phyloP scores from a whole-genome alignment of 306 rosid genomes.

The Vachellia collinsii region DNA sequence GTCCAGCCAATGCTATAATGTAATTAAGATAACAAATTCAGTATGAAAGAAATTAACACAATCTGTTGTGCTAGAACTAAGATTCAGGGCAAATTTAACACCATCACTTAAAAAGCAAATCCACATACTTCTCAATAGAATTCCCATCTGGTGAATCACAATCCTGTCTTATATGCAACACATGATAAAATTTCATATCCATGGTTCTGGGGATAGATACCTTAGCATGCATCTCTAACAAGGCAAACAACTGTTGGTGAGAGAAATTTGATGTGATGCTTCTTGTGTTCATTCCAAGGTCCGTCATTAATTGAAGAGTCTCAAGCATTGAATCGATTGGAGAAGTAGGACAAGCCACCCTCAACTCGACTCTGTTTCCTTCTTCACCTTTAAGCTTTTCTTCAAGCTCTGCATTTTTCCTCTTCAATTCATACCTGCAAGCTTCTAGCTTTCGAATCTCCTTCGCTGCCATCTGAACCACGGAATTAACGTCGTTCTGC shows the following conservation, averaged over 20 bases:
- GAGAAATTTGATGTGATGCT: slow-evolving; percentile 56
- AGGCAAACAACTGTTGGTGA: slow-evolving; percentile 45
- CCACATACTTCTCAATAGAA: background rate
- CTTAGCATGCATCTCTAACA: slow-evolving; percentile 45
- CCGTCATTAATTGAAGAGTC: slow-evolving; percentile 55
- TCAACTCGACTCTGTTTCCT: slow-evolving; percentile 35
- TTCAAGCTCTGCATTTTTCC: slow-evolving; percentile 47
- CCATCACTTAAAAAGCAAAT: background rate
- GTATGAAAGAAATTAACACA: no score
- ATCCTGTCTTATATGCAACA: background rate
- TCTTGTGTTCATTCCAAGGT: slow-evolving; percentile 43
- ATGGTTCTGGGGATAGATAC: slow-evolving; percentile 22
- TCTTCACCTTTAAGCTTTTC: slow-evolving; percentile 18
- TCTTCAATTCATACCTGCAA: slow-evolving; percentile 49
- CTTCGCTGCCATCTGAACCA: slow-evolving; percentile 54
- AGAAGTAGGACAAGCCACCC: slow-evolving; percentile 46
- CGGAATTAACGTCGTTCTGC: slow-evolving; percentile 74
- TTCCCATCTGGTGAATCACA: background rate
- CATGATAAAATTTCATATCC: background rate
- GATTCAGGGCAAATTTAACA: background rate
- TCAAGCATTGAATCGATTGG: slow-evolving; percentile 62
- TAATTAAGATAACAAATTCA: background rate
- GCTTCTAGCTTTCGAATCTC: slow-evolving; percentile 50
- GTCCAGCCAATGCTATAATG: background rate
- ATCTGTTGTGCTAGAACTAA: no score